Evolutionary conservation across 306 rosid genomes (phyloP).

Genomic region (Quercus rubra): DNA sequence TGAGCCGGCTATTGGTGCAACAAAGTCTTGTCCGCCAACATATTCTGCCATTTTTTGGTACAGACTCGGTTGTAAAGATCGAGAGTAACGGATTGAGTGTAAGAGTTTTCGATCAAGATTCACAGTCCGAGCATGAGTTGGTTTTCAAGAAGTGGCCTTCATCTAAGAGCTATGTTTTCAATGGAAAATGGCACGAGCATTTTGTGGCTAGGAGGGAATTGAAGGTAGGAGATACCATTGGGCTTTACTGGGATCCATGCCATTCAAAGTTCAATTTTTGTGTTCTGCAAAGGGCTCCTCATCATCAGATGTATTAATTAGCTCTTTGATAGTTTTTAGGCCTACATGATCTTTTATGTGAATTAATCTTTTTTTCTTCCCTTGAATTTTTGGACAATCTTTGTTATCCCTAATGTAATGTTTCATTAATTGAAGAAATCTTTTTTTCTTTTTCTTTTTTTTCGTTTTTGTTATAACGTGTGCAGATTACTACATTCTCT

Average conservation of each 20-base stretch:
- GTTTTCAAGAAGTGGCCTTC: slow-evolving; percentile 35
- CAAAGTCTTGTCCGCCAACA: slow-evolving; percentile 22
- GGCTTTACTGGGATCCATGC: slow-evolving; percentile 31
- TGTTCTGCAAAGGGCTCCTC: too few relatives aligned
- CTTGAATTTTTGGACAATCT: too few relatives aligned
- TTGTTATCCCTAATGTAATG: too few relatives aligned
- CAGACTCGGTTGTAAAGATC: neutral
- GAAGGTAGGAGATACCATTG: slow-evolving; percentile 29
- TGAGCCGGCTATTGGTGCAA: slow-evolving; percentile 30
- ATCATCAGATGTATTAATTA: too few relatives aligned
- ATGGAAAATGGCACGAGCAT: slow-evolving; percentile 34
- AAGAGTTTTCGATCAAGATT: slow-evolving; percentile 33
- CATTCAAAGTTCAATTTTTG: slow-evolving; percentile 24
- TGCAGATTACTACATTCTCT: too few relatives aligned
- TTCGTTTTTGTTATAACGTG: too few relatives aligned
- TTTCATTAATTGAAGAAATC: too few relatives aligned
- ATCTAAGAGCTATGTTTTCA: slow-evolving; percentile 30
- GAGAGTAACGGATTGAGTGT: slow-evolving; percentile 20
- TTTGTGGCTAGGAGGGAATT: slow-evolving; percentile 28
- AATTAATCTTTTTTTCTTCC: too few relatives aligned
- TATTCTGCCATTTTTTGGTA: slow-evolving; percentile 27
- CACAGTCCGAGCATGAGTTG: slow-evolving; percentile 21
- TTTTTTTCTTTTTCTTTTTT: too few relatives aligned
- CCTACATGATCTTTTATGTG: too few relatives aligned
- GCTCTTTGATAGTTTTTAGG: too few relatives aligned